Evolutionary conservation across 441 rosid genomes (phyloP), one percentile per base, ranked within the genome.

Genomic region (Kokia cookei): DNA sequence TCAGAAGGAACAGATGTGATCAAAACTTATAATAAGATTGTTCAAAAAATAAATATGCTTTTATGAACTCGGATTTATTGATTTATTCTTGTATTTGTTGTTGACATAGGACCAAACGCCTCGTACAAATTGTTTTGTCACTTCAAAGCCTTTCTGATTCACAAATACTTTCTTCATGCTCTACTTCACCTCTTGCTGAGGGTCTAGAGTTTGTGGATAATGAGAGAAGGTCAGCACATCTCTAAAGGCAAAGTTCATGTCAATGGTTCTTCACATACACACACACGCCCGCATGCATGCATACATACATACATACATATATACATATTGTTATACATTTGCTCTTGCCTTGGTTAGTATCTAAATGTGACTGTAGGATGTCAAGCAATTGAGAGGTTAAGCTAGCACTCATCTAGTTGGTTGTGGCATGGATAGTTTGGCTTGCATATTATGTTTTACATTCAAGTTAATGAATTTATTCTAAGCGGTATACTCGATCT

Each of bases 141-240:
- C 71, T 86, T 69, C 81, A 75, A 75, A 64, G 71, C 53, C 83
- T 84, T 76, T 69, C 91, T 6, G 97, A 94, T 75, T 77, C 78
- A 65, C 89, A 92, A 66, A 83, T 94, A 68, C 92, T 92, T 37
- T 66, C 26, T 51, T 7, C 6, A 2, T 90, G 93, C 73, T 94
- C 97, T 29, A 89, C 97, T 65, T 91, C 98, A 69, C 98, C 97
- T 78, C 75, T 72, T 64, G 92, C 95, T 26, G 97, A 92, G 81
- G 88, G 84, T 66, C 92, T 91, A 58, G 95, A 94, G 76, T 94
- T 94, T 78, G 91, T 94, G 74, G 90, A 84, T 73, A 86, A 82
- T 64, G 26, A 64, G 64, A 82, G 89, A 84, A 84, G 90, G 97
- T 92, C 69, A 74, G 69, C 43, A 15, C 17, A 15, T 72, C 42